These are phyloP conservation scores for Tulasnella sp. DNA, from an alignment of 768 basidiomycete genomes.

Conservation along the genomic window DNA sequence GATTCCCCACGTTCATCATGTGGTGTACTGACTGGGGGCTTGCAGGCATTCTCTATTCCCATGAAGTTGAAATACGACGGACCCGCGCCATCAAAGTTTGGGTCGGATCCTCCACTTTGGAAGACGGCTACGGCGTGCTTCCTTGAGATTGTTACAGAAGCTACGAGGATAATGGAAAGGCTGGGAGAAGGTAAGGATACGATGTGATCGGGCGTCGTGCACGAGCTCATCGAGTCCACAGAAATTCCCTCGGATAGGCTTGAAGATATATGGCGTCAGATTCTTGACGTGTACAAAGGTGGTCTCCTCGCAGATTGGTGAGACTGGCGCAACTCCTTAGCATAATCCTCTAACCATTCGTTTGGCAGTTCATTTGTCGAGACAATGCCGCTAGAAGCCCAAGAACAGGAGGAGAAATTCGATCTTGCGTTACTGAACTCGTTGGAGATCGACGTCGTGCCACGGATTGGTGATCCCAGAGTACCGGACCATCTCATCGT, in stretches of 20 bases:
- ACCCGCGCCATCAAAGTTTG: conserved; percentile 76
- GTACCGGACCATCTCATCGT: conserved; percentile 58
- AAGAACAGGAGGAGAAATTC: conserved; percentile 73
- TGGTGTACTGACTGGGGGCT: not conserved
- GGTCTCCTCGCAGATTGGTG: conserved; percentile 79
- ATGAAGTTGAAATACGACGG: conserved; percentile 93
- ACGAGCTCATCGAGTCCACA: conserved; percentile 19
- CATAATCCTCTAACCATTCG: not conserved
- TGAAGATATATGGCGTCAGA: conserved; percentile 76
- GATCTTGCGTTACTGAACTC: conserved; percentile 68
- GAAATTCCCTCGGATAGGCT: conserved; percentile 50
- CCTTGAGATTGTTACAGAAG: conserved; percentile 59
- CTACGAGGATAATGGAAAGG: conserved; percentile 38
- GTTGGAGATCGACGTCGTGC: conserved; percentile 68
- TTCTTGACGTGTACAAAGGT: conserved; percentile 69
- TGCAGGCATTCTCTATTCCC: conserved; percentile 74
- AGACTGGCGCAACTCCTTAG: conserved; percentile 22
- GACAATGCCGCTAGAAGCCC: conserved; percentile 45
- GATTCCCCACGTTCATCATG: not conserved
- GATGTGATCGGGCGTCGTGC: conserved; percentile 15
- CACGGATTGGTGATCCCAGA: conserved; percentile 53
- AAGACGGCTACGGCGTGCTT: conserved; percentile 83
- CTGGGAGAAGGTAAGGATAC: conserved; percentile 45
- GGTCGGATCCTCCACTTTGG: conserved; percentile 82
- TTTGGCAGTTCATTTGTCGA: conserved; percentile 43